Evolutionary conservation across 768 basidiomycete species (phyloP), one percentile per base, ranked within the genome.

Genomic region (Collybia mongolica): DNA sequence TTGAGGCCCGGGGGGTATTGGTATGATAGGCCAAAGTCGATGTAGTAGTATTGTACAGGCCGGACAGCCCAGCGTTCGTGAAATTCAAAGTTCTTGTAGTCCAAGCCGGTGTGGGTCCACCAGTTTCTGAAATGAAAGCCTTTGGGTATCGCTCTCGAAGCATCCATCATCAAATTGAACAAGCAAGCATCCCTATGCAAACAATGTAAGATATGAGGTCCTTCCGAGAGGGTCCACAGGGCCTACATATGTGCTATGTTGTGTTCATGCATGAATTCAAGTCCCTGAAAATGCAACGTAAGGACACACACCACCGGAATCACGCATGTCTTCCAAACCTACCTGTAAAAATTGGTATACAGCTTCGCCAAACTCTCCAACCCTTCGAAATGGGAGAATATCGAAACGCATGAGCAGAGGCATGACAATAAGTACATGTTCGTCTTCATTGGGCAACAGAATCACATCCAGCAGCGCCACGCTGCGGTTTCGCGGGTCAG

Each of bases 201-300:
- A 43, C 53, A 26, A 57, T 63, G 32, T 65, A n/a, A 28, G 14
- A 18, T 26, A 12, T 12, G 19, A n/a, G 18, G 39, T 19, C 3
- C 14, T 12, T 5, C 32, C 36, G 17, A 32, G 11, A 14, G 14
- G 32, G 11, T 32, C 3, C 32, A 28, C 14, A 5, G n/a, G 7
- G 39, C 61, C 2, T 51, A 70, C 72, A 71, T 56, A 48, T 75
- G 73, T 0, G 64, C 69, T 18, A 72, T 62, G 2, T 49, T 59
- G 35, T 69, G 56, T 4, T 60, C 9, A 32, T 75, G 72, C 57
- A 73, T 65, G 41, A 69, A 74, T 17, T 59, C 55, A 0, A 74
- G 42, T 1, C 68, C 69, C 70, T 72, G 15, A 14, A 24, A 4
- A 12, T 11, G 32, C 1, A 8, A 11, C 19, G 15, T 20, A 11